Evolutionary conservation across 163 green algal species (phyloP).

Genomic region (Volvox carteri): DNA sequence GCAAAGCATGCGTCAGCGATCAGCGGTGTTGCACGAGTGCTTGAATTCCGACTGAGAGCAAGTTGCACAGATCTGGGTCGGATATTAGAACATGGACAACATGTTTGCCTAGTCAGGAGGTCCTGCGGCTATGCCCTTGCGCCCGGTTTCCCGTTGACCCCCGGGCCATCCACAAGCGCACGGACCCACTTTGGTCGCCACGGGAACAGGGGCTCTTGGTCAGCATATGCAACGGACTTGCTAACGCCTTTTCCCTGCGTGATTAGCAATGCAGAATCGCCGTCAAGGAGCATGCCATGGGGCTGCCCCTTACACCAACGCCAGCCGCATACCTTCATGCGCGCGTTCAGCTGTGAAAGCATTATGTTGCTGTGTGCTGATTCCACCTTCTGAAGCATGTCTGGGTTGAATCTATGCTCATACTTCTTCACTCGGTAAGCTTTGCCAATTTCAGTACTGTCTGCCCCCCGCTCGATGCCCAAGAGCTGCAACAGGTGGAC

Average conservation of each 20-base stretch:
- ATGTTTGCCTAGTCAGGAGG: too few relatives aligned
- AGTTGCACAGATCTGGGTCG: too few relatives aligned
- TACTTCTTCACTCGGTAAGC: slow-evolving; percentile 66
- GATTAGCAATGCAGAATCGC: too few relatives aligned
- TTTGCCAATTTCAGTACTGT: slow-evolving; percentile 67
- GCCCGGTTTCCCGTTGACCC: too few relatives aligned
- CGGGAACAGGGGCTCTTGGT: slow-evolving; percentile 74
- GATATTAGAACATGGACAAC: too few relatives aligned
- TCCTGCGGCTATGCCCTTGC: too few relatives aligned
- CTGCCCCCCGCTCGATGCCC: slow-evolving; percentile 63
- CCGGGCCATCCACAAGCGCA: not conserved
- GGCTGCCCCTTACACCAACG: not conserved
- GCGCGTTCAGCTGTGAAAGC: slow-evolving; percentile 61
- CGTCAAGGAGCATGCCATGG: too few relatives aligned
- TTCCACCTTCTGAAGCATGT: slow-evolving; percentile 66
- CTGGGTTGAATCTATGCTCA: slow-evolving; percentile 55
- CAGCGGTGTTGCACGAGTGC: too few relatives aligned
- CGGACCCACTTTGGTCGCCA: slow-evolving; percentile 72
- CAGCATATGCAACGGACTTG: slow-evolving; percentile 60
- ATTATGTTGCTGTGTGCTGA: slow-evolving; percentile 68
- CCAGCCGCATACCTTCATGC: slow-evolving; percentile 60
- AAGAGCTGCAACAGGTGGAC: slow-evolving; percentile 60
- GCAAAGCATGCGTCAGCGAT: too few relatives aligned
- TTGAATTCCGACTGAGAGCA: too few relatives aligned
- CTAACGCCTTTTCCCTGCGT: slow-evolving; percentile 48